Base-by-base conservation (phyloP, 495 filamentous ascomycete genomes). In the Hypomontagnella monticulosa region DNA sequence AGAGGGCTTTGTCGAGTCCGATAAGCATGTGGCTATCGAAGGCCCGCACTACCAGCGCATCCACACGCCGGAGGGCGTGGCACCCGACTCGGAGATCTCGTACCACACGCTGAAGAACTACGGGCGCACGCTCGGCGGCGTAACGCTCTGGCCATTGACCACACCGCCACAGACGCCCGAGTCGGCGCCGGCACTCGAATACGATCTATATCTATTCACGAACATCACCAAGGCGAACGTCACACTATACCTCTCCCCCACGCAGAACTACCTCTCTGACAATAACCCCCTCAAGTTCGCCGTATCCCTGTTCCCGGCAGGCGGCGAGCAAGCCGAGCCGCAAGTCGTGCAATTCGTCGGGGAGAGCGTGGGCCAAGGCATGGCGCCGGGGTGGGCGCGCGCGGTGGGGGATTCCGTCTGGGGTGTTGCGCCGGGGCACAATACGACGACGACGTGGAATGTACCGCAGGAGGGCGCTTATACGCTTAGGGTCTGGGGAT, bases 141-240 rank as follows among this genome's bases (percentile, higher is more conserved):
- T 89, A 12, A 85, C 84, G 4, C 80, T 91, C 34, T 75, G 78
- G 64, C 84, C 84, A 1, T 79, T 80, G 27, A 73, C 79, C 36
- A 80, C 83, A 10, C 70, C 81, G 32, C 78, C 81, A 18, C 81
- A 84, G 48, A 76, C 78, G 32, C 58, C 81, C 20, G 66, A 73
- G 5, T 73, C 76, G 4, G 84, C 83, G 0, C 86, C 88, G 6
- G 78, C 80, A 12, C 78, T 92, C 9, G 84, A 88, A 63, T 91
- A 91, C 70, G 81, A 86, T 61, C 63, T 92, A 15, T 91, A 88
- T 75, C 72, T 87, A 20, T 91, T 89, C 75, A 85, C 85, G 15
- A 75, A 78, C 44, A 63, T 70, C 49, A 71, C 81, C 4, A 73
- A 75, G 7, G 82, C 83, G 46, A 89, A 88, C 60, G 75, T 90